These are phyloP conservation scores for Isoetes taiwanensis DNA, from an alignment of 75 land plant genomes.

Conservation along the genomic window DNA sequence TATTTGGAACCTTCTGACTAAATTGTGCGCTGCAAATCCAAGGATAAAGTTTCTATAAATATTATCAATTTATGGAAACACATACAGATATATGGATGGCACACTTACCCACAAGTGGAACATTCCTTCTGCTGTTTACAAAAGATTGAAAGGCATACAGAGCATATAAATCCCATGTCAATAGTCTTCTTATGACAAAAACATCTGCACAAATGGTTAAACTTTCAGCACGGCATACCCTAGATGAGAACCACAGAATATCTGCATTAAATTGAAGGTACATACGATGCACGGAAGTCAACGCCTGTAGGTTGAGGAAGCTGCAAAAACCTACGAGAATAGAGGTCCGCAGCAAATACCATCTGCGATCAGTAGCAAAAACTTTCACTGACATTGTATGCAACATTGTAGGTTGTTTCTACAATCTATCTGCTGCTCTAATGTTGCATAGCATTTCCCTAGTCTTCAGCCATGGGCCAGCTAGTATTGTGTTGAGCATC, in stretches of 20 bases:
- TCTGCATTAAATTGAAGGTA: not conserved
- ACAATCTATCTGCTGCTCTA: too few species aligned
- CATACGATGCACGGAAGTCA: conserved; percentile 93
- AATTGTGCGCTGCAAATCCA: too few species aligned
- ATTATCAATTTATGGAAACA: too few species aligned
- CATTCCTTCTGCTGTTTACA: conserved; percentile 78
- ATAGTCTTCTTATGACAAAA: conserved; percentile 96
- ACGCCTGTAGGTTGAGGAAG: conserved; percentile 89
- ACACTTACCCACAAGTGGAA: conserved; percentile 87
- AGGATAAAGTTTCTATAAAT: too few species aligned
- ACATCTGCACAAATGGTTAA: conserved; percentile 43
- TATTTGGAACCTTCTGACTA: too few species aligned
- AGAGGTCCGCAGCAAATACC: conserved; percentile 83
- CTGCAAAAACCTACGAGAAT: conserved; percentile 68
- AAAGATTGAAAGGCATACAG: conserved; percentile 93
- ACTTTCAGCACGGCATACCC: not conserved
- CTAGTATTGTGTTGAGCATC: too few species aligned
- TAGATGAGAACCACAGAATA: not conserved
- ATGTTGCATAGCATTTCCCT: too few species aligned
- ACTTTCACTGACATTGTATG: too few species aligned
- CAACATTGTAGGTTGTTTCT: too few species aligned
- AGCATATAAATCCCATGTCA: conserved; percentile 91
- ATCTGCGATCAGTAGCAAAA: too few species aligned
- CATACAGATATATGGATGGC: not conserved
- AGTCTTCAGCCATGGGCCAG: too few species aligned